Base-by-base conservation (phyloP, 2,329 filamentous ascomycete genomes). In the Apiospora pterosperma region DNA sequence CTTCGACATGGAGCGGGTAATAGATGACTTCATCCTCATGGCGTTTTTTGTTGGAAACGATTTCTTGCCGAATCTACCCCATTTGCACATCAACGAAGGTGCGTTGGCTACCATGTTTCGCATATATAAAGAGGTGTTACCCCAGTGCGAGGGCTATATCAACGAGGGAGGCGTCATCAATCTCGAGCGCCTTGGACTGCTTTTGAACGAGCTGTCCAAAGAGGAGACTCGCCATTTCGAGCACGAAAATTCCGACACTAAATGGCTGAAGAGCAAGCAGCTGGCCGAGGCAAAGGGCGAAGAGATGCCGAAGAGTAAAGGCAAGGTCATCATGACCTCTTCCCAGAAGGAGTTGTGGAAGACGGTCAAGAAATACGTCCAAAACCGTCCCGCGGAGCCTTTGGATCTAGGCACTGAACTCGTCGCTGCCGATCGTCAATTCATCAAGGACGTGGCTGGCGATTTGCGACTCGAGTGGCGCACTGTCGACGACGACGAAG, bases 11-110 rank as follows among this genome's bases (percentile, higher is more conserved):
- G 96, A 99, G 82, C 88, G 91, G 68, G 89, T 99, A 74, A 98
- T 99, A 80, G 96, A 99, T 76, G 96, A 99, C 82, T 99, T 99
- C 78, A 98, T 99, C 76, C 87, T 99, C 67, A 97, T 99, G 93
- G 95, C 94, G 59, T 99, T 99, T 82, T 99, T 99, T 78, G 93
- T 99, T 73, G 96, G 96, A 76, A 99, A 99, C 79, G 96, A 99
- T 85, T 99, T 99, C 81, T 85, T 99, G 77, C 96, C 96, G 3
- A 97, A 99, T 79, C 84, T 99, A 65, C 96, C 96, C 5, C 92
- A 96, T 74, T 81, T 99, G 69, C 96, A 99, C 79, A 99, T 99
- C 79, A 99, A 99, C 78, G 96, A 99, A 79, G 96, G 96, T 69
- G 96, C 96, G 25, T 82, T 99, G 77, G 92, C 95, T 28, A 90